A percentile compares a stretch with the other conserved stretches of the same genome.
Evolutionary conservation across 202 grass and related monocot genomes (phyloP).

Genomic region (Setaria italica): DNA sequence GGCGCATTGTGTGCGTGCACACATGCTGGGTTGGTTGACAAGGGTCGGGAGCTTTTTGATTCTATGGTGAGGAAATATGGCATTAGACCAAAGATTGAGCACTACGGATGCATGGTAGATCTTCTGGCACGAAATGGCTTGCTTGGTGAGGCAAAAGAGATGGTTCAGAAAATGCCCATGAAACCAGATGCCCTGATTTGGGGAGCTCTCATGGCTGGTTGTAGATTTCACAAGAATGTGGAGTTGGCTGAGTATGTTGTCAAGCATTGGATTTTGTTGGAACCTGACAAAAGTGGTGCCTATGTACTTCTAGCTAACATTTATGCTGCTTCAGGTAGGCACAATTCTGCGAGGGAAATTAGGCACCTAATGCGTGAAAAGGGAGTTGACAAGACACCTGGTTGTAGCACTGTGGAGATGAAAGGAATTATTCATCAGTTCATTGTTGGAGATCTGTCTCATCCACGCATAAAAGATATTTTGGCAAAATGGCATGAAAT

Average conservation of each 20-base stretch:
- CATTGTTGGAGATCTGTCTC: slow-evolving; percentile 59
- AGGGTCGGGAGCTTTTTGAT: slow-evolving; percentile 61
- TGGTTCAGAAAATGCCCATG: slow-evolving; percentile 77
- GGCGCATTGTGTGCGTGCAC: slow-evolving; percentile 63
- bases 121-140: slow-evolving; percentile 70
- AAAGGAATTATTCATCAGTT: slow-evolving; percentile 67
- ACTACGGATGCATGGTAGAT: slow-evolving; percentile 81
- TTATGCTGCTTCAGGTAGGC: slow-evolving; percentile 66
- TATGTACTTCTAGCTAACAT: slow-evolving; percentile 76
- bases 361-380: slow-evolving; percentile 64
- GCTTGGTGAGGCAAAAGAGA: slow-evolving; percentile 58
- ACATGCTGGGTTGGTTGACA: slow-evolving; percentile 70
- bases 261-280: slow-evolving; percentile 67
- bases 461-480: slow-evolving; percentile 73
- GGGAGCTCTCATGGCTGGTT: slow-evolving; percentile 76
- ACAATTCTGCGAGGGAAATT: slow-evolving; percentile 58
- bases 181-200: slow-evolving; percentile 76
- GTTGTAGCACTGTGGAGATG: slow-evolving; percentile 76
- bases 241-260: slow-evolving; percentile 62
- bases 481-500: slow-evolving; percentile 69
- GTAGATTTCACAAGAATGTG: slow-evolving; percentile 73
- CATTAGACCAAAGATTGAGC: slow-evolving; percentile 72
- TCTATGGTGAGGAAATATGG: slow-evolving; percentile 59
- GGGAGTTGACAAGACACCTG: slow-evolving; percentile 66
- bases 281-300: slow-evolving; percentile 70